phyloP scores from a whole-genome alignment of 2,329 filamentous ascomycete genomes.

The Ustulina deusta region DNA sequence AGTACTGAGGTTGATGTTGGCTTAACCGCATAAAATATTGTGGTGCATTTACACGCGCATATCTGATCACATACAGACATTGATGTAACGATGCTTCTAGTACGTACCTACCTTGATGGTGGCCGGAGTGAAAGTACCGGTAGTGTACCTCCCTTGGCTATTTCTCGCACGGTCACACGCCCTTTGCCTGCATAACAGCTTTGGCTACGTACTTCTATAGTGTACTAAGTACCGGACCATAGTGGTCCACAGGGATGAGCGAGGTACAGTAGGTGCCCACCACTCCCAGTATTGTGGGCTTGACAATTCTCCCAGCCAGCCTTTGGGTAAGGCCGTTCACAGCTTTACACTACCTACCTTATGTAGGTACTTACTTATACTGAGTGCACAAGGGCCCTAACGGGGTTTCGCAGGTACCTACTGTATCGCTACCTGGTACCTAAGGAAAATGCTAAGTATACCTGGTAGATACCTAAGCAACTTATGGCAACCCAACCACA shows the following conservation, averaged over 20 bases:
- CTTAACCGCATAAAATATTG: conserved; percentile 24
- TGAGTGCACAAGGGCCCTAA: not conserved
- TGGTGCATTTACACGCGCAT: not conserved
- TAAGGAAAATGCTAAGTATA: not conserved
- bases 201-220: conserved; percentile 25
- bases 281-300: conserved; percentile 14
- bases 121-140: not conserved
- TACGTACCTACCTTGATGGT: not conserved
- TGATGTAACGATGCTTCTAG: conserved; percentile 35
- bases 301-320: conserved; percentile 7
- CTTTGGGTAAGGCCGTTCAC: not conserved
- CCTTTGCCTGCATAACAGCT: conserved; percentile 22
- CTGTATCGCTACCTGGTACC: not conserved
- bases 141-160: conserved; percentile 5
- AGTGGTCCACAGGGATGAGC: not conserved
- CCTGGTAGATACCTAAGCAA: not conserved
- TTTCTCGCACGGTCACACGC: conserved; percentile 19
- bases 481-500: not conserved
- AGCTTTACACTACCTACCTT: not conserved
- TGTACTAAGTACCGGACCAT: not conserved
- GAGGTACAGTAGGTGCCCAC: not conserved
- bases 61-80: conserved; percentile 25
- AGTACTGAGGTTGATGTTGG: not conserved
- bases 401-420: not conserved
- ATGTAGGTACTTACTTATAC: too few relatives aligned